Evolutionary conservation across 208 protist genomes (phyloP).

Genomic region (Herpetomonas tarakana): DNA sequence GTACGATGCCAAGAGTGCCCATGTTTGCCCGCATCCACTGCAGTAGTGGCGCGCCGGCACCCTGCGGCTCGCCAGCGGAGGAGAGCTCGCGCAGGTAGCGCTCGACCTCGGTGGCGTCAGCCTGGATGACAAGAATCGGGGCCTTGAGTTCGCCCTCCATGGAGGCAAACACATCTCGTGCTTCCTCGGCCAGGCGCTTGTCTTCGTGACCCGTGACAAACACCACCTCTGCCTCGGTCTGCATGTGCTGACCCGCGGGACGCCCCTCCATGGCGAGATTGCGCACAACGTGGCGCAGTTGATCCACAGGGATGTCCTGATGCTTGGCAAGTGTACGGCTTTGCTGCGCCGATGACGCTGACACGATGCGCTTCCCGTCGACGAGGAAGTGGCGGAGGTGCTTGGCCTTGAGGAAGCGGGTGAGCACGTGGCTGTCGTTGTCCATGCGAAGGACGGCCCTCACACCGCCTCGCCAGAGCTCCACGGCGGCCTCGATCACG

Average conservation of each 20-base stretch:
- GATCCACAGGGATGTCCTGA: conserved; percentile 22
- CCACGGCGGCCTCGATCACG: conserved; percentile 45
- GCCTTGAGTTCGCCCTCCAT: conserved; percentile 24
- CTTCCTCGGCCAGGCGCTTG: conserved; percentile 18
- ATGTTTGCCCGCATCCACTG: conserved; percentile 43
- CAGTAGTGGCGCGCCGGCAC: conserved; percentile 11
- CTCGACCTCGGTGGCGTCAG: conserved; percentile 22
- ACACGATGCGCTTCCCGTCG: conserved; percentile 39
- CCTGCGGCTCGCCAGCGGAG: background rate
- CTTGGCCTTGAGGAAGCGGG: conserved; percentile 40
- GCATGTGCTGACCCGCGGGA: background rate
- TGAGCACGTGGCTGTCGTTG: conserved; percentile 33
- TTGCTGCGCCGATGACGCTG: conserved; percentile 31
- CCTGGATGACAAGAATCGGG: conserved; percentile 35
- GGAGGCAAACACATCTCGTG: conserved; percentile 22
- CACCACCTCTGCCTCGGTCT: conserved; percentile 4
- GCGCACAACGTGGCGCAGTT: conserved; percentile 36
- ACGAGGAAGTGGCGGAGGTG: conserved; percentile 37
- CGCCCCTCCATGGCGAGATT: conserved; percentile 5
- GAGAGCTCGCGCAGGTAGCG: conserved; percentile 26
- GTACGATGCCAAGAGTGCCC: conserved; percentile 22
- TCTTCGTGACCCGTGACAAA: conserved; percentile 15
- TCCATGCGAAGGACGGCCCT: conserved; percentile 49
- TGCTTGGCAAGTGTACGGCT: conserved; percentile 19
- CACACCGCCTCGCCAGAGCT: conserved; percentile 65